phyloP scores from a whole-genome alignment of 2,329 filamentous ascomycete species.

The Cladosporium sp. region DNA sequence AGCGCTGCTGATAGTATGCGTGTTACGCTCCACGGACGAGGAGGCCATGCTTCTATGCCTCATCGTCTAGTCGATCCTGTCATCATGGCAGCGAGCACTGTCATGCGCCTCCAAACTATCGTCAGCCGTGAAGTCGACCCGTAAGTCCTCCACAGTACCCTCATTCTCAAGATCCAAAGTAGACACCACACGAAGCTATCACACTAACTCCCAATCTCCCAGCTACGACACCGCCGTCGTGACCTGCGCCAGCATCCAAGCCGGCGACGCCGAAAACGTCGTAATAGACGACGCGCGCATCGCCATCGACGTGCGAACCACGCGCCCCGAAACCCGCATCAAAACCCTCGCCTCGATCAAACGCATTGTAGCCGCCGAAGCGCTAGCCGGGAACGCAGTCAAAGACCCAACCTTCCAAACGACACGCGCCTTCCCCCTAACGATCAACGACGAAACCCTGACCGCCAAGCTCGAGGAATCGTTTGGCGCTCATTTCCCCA shows the following conservation, averaged over 20 bases:
- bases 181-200: not conserved
- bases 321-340: constrained; percentile 42
- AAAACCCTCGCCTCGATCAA: constrained; percentile 45
- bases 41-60: constrained; percentile 56
- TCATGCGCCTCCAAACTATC: constrained; percentile 55
- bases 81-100: constrained; percentile 53
- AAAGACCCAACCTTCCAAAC: constrained; percentile 41
- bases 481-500: constrained; percentile 46
- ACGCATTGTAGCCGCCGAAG: constrained; percentile 55
- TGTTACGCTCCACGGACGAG: constrained; percentile 55
- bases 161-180: not conserved
- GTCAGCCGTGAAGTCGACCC: constrained; percentile 51
- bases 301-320: constrained; percentile 52
- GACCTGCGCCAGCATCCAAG: constrained; percentile 56
- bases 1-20: constrained; percentile 37
- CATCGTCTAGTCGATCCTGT: constrained; percentile 56
- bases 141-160: constrained; percentile 22
- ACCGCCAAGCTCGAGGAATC: constrained; percentile 40
- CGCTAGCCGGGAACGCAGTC: constrained; percentile 44
- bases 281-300: constrained; percentile 54
- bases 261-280: constrained; percentile 58
- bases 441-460: constrained; percentile 48
- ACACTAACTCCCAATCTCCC: not conserved
- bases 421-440: constrained; percentile 44
- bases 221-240: constrained; percentile 50